These are phyloP conservation scores for Phaeotremella skinneri DNA, from an alignment of 768 basidiomycete genomes.

Conservation along the genomic window DNA sequence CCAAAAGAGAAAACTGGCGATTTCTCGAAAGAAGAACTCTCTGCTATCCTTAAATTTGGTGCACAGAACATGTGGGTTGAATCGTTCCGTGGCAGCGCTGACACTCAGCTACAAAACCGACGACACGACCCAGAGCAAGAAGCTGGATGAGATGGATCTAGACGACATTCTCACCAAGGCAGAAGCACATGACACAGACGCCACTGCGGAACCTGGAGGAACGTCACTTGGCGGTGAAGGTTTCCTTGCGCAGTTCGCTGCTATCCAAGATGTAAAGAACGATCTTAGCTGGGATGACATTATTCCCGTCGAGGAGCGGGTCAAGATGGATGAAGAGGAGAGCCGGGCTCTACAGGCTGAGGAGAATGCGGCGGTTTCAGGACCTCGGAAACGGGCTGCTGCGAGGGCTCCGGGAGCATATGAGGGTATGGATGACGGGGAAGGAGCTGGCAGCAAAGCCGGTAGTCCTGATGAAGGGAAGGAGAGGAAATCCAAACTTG, in stretches of 20 bases:
- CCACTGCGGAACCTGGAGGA: conserved; percentile 74
- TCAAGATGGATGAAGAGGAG: conserved; percentile 77
- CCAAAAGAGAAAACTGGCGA: conserved; percentile 53
- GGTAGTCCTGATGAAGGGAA: conserved; percentile 67
- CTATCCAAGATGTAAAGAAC: conserved; percentile 95
- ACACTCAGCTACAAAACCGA: conserved; percentile 87
- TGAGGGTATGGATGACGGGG: conserved; percentile 69
- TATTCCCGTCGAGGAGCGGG: conserved; percentile 87
- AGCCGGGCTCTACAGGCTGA: conserved; percentile 61
- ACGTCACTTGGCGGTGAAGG: conserved; percentile 96
- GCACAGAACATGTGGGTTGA: conserved; percentile 85
- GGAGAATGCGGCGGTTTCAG: conserved; percentile 62
- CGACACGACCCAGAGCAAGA: conserved; percentile 84
- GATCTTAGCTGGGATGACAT: conserved; percentile 97
- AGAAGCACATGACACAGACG: conserved; percentile 93
- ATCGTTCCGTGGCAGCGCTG: neutral
- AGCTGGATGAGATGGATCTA: conserved; percentile 97
- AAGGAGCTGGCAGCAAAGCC: conserved; percentile 62
- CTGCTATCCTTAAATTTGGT: conserved; percentile 96
- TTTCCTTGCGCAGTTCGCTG: conserved; percentile 91
- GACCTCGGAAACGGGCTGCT: conserved; percentile 70
- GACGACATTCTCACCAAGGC: conserved; percentile 96
- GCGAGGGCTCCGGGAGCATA: conserved; percentile 67
- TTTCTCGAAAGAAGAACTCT: conserved; percentile 81
- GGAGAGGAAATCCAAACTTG: conserved; percentile 56